phyloP scores from a whole-genome alignment of 2,329 filamentous ascomycete genomes.

The Neocatenulostroma microsporum region DNA sequence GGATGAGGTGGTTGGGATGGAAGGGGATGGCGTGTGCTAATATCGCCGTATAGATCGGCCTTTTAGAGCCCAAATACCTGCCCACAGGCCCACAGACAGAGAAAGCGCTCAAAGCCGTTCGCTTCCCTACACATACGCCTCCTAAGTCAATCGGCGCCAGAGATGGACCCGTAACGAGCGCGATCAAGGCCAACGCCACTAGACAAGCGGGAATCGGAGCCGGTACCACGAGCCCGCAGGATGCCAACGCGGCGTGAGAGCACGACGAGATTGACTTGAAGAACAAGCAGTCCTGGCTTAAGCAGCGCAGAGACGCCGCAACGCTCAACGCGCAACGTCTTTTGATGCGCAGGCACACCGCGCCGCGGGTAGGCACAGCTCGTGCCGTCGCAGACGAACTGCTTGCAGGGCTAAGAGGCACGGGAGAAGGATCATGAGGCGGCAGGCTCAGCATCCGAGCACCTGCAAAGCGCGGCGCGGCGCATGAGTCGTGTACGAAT shows the following conservation, averaged over 20 bases:
- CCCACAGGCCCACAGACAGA: conserved; percentile 26
- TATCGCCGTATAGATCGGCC: conserved; percentile 30
- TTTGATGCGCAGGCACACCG: too few species aligned
- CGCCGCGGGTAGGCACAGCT: too few species aligned
- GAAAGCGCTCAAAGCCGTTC: conserved; percentile 22
- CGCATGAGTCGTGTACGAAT: too few species aligned
- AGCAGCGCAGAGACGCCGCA: too few species aligned
- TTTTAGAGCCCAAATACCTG: conserved; percentile 35
- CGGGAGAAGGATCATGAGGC: too few species aligned
- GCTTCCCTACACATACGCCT: conserved; percentile 25
- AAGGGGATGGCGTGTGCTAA: not conserved
- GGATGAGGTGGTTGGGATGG: not conserved
- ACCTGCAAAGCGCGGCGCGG: too few species aligned
- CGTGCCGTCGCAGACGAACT: too few species aligned
- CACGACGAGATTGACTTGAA: too few species aligned
- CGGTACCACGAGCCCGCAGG: conserved; percentile 17
- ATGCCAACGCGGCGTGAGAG: conserved; percentile 53
- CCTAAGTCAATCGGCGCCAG: conserved; percentile 1
- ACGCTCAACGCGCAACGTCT: too few species aligned
- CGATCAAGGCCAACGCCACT: conserved; percentile 8
- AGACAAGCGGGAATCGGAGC: conserved; percentile 9
- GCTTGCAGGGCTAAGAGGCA: too few species aligned
- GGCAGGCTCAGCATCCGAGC: too few species aligned
- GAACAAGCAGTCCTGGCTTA: too few species aligned
- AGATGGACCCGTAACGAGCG: not conserved